Evolutionary conservation across 768 basidiomycete species (phyloP).

Genomic region (Termitomyces titanicus): DNA sequence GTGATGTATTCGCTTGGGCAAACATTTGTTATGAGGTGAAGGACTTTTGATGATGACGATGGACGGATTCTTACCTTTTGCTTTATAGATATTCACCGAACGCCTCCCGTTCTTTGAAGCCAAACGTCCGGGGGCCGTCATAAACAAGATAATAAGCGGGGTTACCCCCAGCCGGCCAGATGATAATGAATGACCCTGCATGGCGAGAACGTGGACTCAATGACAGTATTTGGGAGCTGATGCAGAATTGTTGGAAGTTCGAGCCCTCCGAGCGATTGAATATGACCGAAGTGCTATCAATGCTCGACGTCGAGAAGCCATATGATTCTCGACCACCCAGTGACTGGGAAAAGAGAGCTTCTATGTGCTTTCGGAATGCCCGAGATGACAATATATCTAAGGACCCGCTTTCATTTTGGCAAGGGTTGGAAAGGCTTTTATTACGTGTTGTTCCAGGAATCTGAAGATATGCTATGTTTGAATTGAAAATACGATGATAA

Average conservation of each 20-base stretch:
- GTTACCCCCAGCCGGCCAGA: neutral
- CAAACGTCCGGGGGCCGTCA: neutral
- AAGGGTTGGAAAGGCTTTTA: neutral
- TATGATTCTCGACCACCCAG: neutral
- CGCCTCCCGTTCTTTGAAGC: neutral
- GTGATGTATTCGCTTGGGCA: conserved; percentile 26
- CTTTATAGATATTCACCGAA: conserved; percentile 5
- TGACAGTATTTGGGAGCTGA: neutral
- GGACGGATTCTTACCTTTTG: neutral
- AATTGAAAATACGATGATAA: no score
- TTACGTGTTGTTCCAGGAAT: neutral
- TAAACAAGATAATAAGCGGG: neutral
- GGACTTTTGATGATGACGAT: no score
- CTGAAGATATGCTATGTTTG: neutral
- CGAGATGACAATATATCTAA: neutral
- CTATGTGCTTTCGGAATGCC: conserved; percentile 1
- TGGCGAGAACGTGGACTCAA: conserved; percentile 1
- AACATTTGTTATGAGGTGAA: conserved; percentile 8
- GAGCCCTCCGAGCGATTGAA: neutral
- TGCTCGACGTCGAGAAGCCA: neutral
- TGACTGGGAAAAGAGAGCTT: neutral
- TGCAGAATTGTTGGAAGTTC: conserved; percentile 3
- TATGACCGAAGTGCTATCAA: neutral
- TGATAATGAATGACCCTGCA: neutral
- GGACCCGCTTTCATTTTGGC: neutral